Conservation (phyloP, 257 asterid genomes). For the Primulina eburnea region DNA sequence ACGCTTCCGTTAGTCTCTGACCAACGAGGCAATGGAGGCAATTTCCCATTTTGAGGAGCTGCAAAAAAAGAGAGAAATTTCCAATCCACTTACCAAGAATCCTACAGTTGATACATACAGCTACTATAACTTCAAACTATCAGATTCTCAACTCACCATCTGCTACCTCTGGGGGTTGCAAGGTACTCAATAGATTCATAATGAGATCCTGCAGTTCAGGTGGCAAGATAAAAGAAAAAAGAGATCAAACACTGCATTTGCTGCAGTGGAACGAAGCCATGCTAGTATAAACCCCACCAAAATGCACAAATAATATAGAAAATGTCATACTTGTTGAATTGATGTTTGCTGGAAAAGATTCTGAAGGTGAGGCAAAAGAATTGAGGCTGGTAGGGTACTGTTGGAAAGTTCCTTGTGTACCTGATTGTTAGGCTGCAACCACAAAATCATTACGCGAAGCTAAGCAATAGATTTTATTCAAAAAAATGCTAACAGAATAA, state of each 20-base stretch:
- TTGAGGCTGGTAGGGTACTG: constrained; percentile 62
- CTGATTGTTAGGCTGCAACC: constrained; percentile 64
- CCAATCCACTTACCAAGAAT: constrained; percentile 19
- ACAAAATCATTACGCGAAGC: constrained; percentile 25
- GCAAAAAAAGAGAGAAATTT: constrained; percentile 27
- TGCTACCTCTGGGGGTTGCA: constrained; percentile 69
- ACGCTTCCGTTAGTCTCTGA: constrained; percentile 82
- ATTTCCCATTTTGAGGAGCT: constrained; percentile 76
- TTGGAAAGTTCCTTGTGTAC: constrained; percentile 56
- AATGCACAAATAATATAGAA: constrained; percentile 15
- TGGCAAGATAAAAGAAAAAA: constrained; percentile 22
- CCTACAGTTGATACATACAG: background rate
- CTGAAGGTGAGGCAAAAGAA: constrained; percentile 93
- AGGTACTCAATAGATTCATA: constrained; percentile 66
- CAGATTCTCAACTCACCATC: constrained; percentile 51
- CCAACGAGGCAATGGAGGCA: constrained; percentile 65
- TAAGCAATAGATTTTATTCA: constrained; percentile 18
- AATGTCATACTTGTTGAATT: constrained; percentile 68
- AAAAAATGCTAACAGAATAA: background rate
- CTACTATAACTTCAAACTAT: constrained; percentile 7
- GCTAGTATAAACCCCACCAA: constrained; percentile 2
- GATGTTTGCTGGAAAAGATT: constrained; percentile 95
- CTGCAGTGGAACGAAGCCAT: constrained; percentile 16
- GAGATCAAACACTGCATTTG: background rate
- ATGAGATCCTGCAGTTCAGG: constrained; percentile 72